A percentile compares a stretch with the other conserved stretches of the same genome.
These are phyloP conservation scores for Aspergillus nidulans DNA, from an alignment of 495 filamentous ascomycete genomes.

Conservation along the genomic window DNA sequence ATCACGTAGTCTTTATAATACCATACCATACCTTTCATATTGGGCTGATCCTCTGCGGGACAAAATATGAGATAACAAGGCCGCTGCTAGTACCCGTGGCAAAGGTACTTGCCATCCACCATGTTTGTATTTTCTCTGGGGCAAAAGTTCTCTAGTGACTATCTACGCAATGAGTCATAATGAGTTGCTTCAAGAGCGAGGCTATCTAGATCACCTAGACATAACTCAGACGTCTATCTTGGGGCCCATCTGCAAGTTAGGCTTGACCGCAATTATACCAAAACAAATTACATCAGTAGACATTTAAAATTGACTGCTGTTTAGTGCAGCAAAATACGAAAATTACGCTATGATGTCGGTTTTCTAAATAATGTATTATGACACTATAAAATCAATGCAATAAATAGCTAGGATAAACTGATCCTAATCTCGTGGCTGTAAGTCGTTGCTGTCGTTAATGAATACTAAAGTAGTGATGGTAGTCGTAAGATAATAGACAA, in stretches of 20 bases:
- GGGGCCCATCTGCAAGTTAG: not conserved
- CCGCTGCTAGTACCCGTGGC: no score
- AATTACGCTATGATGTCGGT: not conserved
- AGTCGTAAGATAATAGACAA: not conserved
- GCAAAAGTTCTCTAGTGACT: not conserved
- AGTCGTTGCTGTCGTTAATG: conserved; percentile 3
- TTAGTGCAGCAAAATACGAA: not conserved
- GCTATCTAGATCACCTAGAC: not conserved
- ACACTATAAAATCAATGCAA: not conserved
- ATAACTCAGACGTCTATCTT: not conserved
- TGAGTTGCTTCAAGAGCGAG: not conserved
- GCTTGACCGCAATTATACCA: not conserved
- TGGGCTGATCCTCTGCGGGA: not conserved
- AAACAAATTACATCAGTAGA: not conserved
- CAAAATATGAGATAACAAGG: no score
- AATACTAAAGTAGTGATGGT: not conserved
- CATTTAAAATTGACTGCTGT: not conserved
- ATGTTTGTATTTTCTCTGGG: no score
- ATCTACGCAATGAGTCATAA: not conserved
- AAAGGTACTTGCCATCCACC: no score
- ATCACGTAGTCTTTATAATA: conserved; percentile 4
- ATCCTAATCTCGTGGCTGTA: not conserved
- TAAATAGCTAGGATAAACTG: not conserved
- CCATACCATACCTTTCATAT: not conserved
- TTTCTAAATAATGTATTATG: not conserved